A percentile compares a stretch with the other conserved stretches of the same genome.
Evolutionary conservation across 176 grass and related monocot genomes (phyloP).

Genomic region (Oryza meridionalis): DNA sequence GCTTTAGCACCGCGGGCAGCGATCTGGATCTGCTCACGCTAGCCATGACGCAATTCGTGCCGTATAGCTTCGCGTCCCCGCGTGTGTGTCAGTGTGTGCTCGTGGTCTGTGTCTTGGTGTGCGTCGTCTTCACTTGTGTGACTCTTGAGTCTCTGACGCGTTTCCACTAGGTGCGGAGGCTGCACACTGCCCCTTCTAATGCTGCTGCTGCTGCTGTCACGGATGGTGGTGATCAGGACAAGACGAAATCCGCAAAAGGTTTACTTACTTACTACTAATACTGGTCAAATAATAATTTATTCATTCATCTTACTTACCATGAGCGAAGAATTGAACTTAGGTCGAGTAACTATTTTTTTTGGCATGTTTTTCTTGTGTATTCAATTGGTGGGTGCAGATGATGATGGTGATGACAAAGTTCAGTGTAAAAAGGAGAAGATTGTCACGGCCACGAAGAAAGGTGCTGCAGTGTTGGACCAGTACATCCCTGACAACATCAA

Average conservation of each 20-base stretch:
- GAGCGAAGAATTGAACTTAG: constrained; percentile 21
- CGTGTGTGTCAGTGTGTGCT: no score
- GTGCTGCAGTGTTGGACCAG: constrained; percentile 77
- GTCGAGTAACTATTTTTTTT: neutral
- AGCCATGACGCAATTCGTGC: no score
- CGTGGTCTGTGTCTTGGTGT: no score
- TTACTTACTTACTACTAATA: constrained; percentile 6
- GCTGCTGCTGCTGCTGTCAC: neutral
- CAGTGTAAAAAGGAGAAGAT: constrained; percentile 70
- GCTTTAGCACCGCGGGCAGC: no score
- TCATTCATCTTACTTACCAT: neutral
- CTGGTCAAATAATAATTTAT: no score
- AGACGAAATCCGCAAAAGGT: constrained; percentile 35
- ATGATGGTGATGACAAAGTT: constrained; percentile 29
- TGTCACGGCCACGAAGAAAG: constrained; percentile 85
- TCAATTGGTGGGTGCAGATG: constrained; percentile 32
- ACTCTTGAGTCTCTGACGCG: no score
- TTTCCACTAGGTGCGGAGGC: constrained; percentile 47
- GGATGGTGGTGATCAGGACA: constrained; percentile 42
- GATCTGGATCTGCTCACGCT: no score
- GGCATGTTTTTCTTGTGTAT: neutral
- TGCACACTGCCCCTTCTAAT: constrained; percentile 43
- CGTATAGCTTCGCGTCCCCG: no score
- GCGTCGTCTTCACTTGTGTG: neutral
- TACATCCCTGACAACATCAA: constrained; percentile 76